Evolutionary conservation across 2,329 filamentous ascomycete genomes (phyloP).

Genomic region (Colletotrichum trifolii): DNA sequence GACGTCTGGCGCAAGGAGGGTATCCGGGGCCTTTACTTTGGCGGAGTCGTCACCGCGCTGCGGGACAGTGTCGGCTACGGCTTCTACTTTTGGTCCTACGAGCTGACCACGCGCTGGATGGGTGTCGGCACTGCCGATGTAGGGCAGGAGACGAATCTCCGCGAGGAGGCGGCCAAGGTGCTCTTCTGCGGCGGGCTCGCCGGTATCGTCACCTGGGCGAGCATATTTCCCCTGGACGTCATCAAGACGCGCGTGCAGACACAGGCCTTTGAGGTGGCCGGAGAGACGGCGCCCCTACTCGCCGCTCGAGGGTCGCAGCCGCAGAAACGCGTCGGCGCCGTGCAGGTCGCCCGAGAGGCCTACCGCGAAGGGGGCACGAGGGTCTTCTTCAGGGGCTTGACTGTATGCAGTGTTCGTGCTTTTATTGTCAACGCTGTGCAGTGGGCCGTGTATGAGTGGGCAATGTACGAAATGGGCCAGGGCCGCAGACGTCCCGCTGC

Average conservation of each 20-base stretch:
- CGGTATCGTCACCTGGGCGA: slow-evolving; percentile 88
- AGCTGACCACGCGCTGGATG: slow-evolving; percentile 74
- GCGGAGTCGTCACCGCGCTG: slow-evolving; percentile 82
- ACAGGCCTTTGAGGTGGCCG: slow-evolving; percentile 57
- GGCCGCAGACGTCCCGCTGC: slow-evolving; percentile 40
- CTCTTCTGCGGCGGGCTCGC: slow-evolving; percentile 88
- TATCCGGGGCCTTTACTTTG: slow-evolving; percentile 80
- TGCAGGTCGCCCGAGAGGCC: slow-evolving; percentile 72
- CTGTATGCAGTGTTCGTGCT: slow-evolving; percentile 84
- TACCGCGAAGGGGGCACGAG: slow-evolving; percentile 72
- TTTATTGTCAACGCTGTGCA: slow-evolving; percentile 95
- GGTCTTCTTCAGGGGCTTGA: slow-evolving; percentile 79
- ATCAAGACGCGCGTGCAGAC: slow-evolving; percentile 94
- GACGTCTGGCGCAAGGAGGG: slow-evolving; percentile 68
- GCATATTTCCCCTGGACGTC: slow-evolving; percentile 90
- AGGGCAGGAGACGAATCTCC: slow-evolving; percentile 39
- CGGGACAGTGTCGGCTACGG: slow-evolving; percentile 94
- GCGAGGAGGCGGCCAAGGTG: slow-evolving; percentile 68
- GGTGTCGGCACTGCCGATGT: slow-evolving; percentile 44
- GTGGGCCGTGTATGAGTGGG: slow-evolving; percentile 93
- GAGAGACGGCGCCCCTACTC: slow-evolving; percentile 47
- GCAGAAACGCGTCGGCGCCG: slow-evolving; percentile 58
- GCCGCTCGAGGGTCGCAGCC: slow-evolving; percentile 38
- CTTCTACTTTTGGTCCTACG: slow-evolving; percentile 97
- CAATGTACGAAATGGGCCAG: slow-evolving; percentile 71